Percentiles rank a stretch among this genome's conserved stretches.
Evolutionary conservation across 2,329 filamentous ascomycete genomes (phyloP).

Genomic region (Colletotrichum sp.): DNA sequence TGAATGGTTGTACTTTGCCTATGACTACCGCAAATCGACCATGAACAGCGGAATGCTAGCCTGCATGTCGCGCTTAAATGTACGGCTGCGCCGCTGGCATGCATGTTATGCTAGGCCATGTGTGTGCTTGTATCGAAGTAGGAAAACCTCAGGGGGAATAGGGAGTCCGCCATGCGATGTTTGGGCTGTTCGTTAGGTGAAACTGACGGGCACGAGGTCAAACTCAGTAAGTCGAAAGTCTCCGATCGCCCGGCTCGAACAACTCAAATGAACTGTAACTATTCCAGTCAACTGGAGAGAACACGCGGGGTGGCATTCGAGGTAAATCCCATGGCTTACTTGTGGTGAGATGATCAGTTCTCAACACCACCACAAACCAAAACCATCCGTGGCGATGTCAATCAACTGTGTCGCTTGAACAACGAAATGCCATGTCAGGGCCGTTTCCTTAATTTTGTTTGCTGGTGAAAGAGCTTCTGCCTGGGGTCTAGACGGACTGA

Average conservation of each 20-base stretch:
- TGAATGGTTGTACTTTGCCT: too few relatives aligned
- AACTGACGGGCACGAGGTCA: background rate
- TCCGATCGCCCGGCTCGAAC: background rate
- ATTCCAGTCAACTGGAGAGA: background rate
- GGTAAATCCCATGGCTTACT: background rate
- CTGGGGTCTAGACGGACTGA: background rate
- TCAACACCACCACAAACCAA: background rate
- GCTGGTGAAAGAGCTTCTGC: background rate
- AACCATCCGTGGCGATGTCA: background rate
- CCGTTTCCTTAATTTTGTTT: background rate
- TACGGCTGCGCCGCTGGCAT: background rate
- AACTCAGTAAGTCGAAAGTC: background rate
- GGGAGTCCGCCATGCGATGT: background rate
- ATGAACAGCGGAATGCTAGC: background rate
- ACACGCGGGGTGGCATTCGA: background rate
- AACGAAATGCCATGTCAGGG: background rate
- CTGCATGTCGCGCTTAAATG: background rate
- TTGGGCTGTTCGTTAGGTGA: background rate
- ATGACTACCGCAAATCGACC: too few relatives aligned
- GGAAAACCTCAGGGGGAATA: background rate
- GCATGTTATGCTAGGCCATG: background rate
- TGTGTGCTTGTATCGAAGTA: background rate
- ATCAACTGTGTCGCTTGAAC: background rate
- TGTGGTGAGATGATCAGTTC: background rate
- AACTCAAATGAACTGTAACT: background rate